Base-by-base conservation (phyloP, 2,329 filamentous ascomycete genomes). In the Diaporthe citri region DNA sequence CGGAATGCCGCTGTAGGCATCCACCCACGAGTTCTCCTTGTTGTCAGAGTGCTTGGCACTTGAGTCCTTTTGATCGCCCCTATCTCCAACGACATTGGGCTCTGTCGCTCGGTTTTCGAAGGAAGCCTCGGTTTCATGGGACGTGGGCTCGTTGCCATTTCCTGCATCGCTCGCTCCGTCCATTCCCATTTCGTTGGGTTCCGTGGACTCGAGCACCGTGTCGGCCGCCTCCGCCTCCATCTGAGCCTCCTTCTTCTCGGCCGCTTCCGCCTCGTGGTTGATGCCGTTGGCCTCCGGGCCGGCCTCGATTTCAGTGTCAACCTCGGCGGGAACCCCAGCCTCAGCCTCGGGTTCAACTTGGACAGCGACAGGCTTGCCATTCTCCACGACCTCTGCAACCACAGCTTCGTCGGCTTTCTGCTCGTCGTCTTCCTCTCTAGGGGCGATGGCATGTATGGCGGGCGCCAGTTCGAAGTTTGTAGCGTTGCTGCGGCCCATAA, bases 401-500 rank as follows among this genome's bases (percentile, higher is more conserved):
- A 82, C 79, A 15, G 78, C 76, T 28, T 84, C 82, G 3, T 79
- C 79, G 8, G 82, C 77, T 75, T 87, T 87, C 6, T 79, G 77
- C 39, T 86, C 85, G 15, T 90, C 90, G 9, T 93, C 91, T 31
- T 95, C 95, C 76, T 97, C 95, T 48, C 96, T 91, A 7, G 93
- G 95, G 17, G 96, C 96, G 72, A 98, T 94, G 1, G 96, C 94
- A 77, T 95, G 96, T 73, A 98, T 86, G 9, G 93, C 90, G 8
- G 94, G 94, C 8, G 93, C 94, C 67, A 95, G 90, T 81, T 97
- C 95, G 79, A 97, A 96, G 79, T 95, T 94, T 5, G 93, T 93
- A 48, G 93, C 91, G 78, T 94, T 96, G 82, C 91, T 93, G 77
- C 95, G 92, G 36, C 97, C 96, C 95, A 98, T 98, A 56, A 98